Conservation (phyloP, 1,284 basidiomycete genomes). For the Vanrija sp. region DNA sequence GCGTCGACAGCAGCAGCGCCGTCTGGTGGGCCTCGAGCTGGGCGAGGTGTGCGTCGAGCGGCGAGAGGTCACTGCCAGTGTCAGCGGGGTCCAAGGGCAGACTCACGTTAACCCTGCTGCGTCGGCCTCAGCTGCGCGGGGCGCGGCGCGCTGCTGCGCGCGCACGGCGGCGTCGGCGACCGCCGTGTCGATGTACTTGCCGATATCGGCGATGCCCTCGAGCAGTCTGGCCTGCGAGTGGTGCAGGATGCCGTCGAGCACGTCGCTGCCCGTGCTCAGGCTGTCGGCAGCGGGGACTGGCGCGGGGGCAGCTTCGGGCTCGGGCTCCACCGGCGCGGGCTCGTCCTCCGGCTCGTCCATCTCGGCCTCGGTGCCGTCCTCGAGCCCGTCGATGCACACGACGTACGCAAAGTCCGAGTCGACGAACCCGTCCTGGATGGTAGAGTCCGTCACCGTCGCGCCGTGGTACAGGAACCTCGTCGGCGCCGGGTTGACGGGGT, state of each 20-base stretch:
- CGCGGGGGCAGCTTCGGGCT: not conserved
- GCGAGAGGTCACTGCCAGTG: not conserved
- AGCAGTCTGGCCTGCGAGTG: constrained; percentile 47
- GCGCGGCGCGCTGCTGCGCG: not conserved
- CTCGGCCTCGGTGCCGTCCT: constrained; percentile 1
- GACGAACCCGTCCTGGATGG: constrained; percentile 43
- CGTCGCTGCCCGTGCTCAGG: constrained; percentile 26
- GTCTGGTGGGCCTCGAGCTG: not conserved
- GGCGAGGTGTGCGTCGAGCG: not conserved
- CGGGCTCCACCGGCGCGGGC: not conserved
- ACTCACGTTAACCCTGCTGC: not conserved
- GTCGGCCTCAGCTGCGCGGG: not conserved
- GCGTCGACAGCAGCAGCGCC: not conserved
- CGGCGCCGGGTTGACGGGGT: constrained; percentile 44
- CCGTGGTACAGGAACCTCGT: constrained; percentile 40
- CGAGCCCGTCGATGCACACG: constrained; percentile 35
- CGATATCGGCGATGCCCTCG: constrained; percentile 40
- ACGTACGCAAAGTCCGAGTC: constrained; percentile 48
- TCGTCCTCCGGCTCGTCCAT: not conserved
- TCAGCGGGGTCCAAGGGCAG: not conserved
- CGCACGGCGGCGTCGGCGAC: constrained; percentile 19
- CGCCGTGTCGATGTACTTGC: constrained; percentile 33
- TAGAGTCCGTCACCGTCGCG: constrained; percentile 30
- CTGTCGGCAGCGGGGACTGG: not conserved
- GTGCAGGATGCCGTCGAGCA: constrained; percentile 46